These are phyloP conservation scores for Aschersonia sp. DNA, from an alignment of 2,329 filamentous ascomycete genomes.

Conservation along the genomic window DNA sequence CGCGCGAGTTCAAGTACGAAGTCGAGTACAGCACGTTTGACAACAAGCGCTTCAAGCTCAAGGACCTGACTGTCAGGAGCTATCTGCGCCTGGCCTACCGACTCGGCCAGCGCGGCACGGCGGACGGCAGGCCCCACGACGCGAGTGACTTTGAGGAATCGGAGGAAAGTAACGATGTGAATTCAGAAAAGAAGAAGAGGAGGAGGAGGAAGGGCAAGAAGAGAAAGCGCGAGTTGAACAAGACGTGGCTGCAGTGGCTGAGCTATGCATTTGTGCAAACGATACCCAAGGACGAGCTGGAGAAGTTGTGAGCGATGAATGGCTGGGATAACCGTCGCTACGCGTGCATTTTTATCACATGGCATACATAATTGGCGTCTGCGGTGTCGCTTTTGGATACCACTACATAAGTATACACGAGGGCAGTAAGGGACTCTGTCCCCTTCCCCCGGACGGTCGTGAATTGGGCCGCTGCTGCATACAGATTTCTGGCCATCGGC, in stretches of 20 bases:
- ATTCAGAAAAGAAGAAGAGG: constrained; percentile 28
- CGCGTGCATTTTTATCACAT: neutral
- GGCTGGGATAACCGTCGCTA: neutral
- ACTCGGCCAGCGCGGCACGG: constrained; percentile 39
- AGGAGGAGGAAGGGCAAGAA: constrained; percentile 31
- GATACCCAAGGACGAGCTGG: constrained; percentile 49
- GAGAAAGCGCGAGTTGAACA: constrained; percentile 42
- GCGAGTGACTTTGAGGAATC: constrained; percentile 14
- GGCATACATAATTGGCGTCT: neutral
- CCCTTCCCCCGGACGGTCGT: too few relatives aligned
- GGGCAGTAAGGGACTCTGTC: too few relatives aligned
- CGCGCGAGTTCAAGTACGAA: constrained; percentile 56
- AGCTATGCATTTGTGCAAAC: constrained; percentile 68
- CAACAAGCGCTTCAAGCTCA: constrained; percentile 59
- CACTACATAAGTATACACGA: too few relatives aligned
- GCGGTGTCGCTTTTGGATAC: too few relatives aligned
- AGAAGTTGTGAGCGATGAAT: constrained; percentile 20
- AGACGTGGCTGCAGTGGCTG: constrained; percentile 67
- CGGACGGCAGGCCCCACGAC: constrained; percentile 7
- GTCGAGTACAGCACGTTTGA: constrained; percentile 76
- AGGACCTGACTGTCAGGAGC: constrained; percentile 73
- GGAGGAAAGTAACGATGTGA: constrained; percentile 13
- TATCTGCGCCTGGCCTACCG: constrained; percentile 66
- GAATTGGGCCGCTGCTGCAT: too few relatives aligned
- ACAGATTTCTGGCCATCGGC: too few relatives aligned